These are phyloP conservation scores for Cytospora chrysosperma DNA, from an alignment of 2,329 filamentous ascomycete species.

Conservation along the genomic window DNA sequence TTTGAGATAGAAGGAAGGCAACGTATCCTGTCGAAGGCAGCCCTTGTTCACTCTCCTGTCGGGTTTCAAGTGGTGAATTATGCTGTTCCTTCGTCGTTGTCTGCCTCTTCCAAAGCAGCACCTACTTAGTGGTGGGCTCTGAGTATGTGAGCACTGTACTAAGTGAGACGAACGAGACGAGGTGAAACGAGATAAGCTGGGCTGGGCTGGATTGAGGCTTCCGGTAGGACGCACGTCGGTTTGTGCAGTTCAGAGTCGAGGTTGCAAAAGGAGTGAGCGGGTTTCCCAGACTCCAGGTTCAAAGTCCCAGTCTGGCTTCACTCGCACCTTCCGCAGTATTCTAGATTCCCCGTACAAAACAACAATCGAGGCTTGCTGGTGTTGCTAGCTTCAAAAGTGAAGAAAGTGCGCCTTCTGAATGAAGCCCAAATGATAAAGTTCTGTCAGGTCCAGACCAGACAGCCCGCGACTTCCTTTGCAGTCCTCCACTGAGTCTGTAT, in stretches of 20 bases:
- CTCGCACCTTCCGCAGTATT: background rate
- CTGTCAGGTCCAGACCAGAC: background rate
- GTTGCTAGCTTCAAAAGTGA: background rate
- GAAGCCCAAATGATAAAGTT: background rate
- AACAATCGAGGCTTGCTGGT: background rate
- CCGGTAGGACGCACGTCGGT: background rate
- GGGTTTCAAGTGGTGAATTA: background rate
- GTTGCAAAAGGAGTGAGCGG: no score
- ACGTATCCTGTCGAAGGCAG: background rate
- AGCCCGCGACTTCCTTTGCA: background rate
- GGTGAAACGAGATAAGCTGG: background rate
- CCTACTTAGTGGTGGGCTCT: no score
- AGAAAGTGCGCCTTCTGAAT: background rate
- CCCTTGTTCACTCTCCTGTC: background rate
- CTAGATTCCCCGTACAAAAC: background rate
- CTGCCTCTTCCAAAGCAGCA: background rate
- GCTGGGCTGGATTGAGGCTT: background rate
- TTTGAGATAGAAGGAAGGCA: background rate
- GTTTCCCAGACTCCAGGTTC: background rate
- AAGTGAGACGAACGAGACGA: background rate
- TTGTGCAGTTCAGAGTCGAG: background rate
- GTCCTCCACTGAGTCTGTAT: background rate
- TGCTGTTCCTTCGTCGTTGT: background rate
- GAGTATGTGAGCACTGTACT: background rate
- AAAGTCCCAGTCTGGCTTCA: background rate